A percentile compares a stretch with the other conserved stretches of the same genome.
These are phyloP conservation scores for Podila clonocystis DNA, from an alignment of 192 early-diverging fungal genomes.

Conservation along the genomic window DNA sequence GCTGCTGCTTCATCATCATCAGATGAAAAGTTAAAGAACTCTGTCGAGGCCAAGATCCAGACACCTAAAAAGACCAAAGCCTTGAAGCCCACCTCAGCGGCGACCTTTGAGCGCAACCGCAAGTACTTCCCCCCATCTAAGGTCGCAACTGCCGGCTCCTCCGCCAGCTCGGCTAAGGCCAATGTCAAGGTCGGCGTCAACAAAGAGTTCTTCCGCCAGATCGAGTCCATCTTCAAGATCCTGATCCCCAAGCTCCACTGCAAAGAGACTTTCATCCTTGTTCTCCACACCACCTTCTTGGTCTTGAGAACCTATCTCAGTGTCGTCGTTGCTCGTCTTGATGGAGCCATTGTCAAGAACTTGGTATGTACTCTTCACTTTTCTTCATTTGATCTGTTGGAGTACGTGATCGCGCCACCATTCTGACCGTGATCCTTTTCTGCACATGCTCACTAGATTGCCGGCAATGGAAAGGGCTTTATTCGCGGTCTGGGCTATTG, in stretches of 20 bases:
- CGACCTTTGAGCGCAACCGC: constrained; percentile 55
- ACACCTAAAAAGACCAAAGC: constrained; percentile 22
- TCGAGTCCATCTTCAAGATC: constrained; percentile 80
- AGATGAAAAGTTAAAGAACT: not conserved
- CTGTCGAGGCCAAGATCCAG: constrained; percentile 21
- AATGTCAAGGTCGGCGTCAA: constrained; percentile 68
- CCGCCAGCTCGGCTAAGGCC: constrained; percentile 38
- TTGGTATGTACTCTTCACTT: constrained; percentile 67
- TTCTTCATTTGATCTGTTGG: not conserved
- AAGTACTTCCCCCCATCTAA: constrained; percentile 52
- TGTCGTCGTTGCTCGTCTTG: constrained; percentile 91
- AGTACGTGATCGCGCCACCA: not conserved
- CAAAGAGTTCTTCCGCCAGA: constrained; percentile 67
- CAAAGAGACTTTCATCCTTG: constrained; percentile 84
- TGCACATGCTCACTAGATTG: constrained; percentile 55
- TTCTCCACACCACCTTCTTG: constrained; percentile 86
- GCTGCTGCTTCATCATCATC: not conserved
- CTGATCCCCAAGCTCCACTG: constrained; percentile 81
- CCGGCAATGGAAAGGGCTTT: constrained; percentile 83
- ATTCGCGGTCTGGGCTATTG: constrained; percentile 82
- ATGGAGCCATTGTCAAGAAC: constrained; percentile 95
- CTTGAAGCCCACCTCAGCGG: constrained; percentile 42
- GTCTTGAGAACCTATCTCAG: constrained; percentile 91
- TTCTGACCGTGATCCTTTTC: too few relatives aligned
- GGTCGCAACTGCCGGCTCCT: constrained; percentile 31